Evolutionary conservation across 2,329 filamentous ascomycete genomes (phyloP).

Genomic region (Beauveria caledonica): DNA sequence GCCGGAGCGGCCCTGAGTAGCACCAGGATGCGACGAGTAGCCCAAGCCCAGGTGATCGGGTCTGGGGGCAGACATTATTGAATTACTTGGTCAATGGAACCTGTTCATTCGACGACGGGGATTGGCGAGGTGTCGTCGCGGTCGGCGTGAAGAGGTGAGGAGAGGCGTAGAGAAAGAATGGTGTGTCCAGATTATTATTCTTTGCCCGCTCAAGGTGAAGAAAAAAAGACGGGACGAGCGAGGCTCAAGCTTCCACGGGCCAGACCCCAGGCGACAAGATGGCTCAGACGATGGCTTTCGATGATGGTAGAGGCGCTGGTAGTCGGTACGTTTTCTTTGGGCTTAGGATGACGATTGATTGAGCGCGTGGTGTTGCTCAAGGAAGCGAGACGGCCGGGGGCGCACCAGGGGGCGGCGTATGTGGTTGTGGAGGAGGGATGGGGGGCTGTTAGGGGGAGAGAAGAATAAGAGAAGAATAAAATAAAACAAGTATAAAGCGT

Average conservation of each 20-base stretch:
- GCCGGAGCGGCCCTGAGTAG: constrained; percentile 57
- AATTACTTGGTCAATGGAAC: constrained; percentile 24
- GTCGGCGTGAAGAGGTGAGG: not conserved
- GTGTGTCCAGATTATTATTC: not conserved
- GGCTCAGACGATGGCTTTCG: not conserved
- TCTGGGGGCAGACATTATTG: constrained; percentile 87
- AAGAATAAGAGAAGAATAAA: constrained; percentile 1
- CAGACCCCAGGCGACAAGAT: not conserved
- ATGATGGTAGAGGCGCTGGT: not conserved
- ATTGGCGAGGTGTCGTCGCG: not conserved
- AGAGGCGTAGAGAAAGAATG: not conserved
- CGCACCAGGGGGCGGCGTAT: not conserved
- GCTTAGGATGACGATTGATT: not conserved
- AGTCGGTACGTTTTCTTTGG: not conserved
- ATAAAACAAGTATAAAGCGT: constrained; percentile 3
- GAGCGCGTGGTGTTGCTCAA: not conserved
- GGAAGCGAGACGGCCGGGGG: constrained; percentile 1
- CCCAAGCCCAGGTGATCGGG: constrained; percentile 81
- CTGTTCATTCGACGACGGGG: not conserved
- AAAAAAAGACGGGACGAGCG: not conserved
- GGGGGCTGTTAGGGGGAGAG: not conserved
- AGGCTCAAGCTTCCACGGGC: not conserved
- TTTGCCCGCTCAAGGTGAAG: not conserved
- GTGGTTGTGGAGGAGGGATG: not conserved
- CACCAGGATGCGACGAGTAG: constrained; percentile 62